Conservation (phyloP, 1,139 yeast species). For the Taiozyma sp. region DNA sequence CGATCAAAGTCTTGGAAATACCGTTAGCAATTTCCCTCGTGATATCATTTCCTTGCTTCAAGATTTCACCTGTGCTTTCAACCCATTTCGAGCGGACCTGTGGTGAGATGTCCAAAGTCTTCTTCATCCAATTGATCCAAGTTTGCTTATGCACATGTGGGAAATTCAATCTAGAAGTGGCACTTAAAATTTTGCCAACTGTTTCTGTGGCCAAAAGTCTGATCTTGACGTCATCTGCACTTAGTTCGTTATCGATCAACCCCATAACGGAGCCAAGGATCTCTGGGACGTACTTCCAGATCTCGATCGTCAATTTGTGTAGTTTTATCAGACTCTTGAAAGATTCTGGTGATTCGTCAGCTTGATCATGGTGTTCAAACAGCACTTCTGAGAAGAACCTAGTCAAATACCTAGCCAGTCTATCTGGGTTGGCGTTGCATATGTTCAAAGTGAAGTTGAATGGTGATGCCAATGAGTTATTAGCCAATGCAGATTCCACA, state of each 20-base stretch:
- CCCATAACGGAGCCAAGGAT: slow-evolving; percentile 73
- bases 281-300: slow-evolving; percentile 81
- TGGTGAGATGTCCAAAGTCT: slow-evolving; percentile 65
- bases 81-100: slow-evolving; percentile 71
- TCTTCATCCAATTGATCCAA: slow-evolving; percentile 71
- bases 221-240: slow-evolving; percentile 61
- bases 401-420: slow-evolving; percentile 74
- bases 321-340: slow-evolving; percentile 48
- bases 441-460: slow-evolving; percentile 64
- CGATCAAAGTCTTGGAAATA: slow-evolving; percentile 64
- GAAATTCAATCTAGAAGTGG: slow-evolving; percentile 51
- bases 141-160: slow-evolving; percentile 54
- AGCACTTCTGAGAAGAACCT: slow-evolving; percentile 78
- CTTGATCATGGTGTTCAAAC: slow-evolving; percentile 38
- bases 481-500: slow-evolving; percentile 27
- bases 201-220: slow-evolving; percentile 71
- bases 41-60: slow-evolving; percentile 46
- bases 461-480: slow-evolving; percentile 43
- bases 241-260: slow-evolving; percentile 73
- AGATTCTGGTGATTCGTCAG: slow-evolving; percentile 28
- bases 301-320: slow-evolving; percentile 58
- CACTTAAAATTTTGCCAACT: slow-evolving; percentile 61
- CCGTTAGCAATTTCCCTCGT: slow-evolving; percentile 51
- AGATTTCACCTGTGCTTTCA: slow-evolving; percentile 43
- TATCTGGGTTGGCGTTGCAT: slow-evolving; percentile 67